A percentile compares a stretch with the other conserved stretches of the same genome.
These are phyloP conservation scores for Cryptococcus sp. DNA, from an alignment of 1,284 basidiomycete genomes.

Conservation along the genomic window DNA sequence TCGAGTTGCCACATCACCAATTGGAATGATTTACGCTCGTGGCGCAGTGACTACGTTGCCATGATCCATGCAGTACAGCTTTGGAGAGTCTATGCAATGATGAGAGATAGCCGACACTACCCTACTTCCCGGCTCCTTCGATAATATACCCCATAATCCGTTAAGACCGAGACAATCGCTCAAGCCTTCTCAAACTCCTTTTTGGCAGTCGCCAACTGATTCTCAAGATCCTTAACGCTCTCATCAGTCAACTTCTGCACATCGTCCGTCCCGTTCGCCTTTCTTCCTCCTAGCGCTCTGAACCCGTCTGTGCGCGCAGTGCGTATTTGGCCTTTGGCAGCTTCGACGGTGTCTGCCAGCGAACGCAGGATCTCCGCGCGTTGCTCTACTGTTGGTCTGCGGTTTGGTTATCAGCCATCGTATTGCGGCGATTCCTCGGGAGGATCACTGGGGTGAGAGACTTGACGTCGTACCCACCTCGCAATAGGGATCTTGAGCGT, in stretches of 20 bases:
- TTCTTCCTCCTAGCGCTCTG: constrained; percentile 45
- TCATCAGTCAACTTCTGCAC: constrained; percentile 48
- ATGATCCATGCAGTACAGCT: too few species aligned
- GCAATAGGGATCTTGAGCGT: constrained; percentile 47
- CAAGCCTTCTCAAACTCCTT: constrained; percentile 53
- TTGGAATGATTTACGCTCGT: too few species aligned
- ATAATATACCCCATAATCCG: too few species aligned
- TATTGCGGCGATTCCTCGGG: neutral
- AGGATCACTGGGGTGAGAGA: neutral
- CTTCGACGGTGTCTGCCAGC: constrained; percentile 41
- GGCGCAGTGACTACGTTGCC: too few species aligned
- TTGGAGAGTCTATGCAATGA: too few species aligned
- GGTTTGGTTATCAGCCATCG: neutral
- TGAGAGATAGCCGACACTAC: too few species aligned
- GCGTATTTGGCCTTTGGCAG: constrained; percentile 49
- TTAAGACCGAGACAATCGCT: neutral
- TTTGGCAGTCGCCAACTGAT: constrained; percentile 41
- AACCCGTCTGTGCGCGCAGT: constrained; percentile 46
- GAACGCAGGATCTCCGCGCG: constrained; percentile 41
- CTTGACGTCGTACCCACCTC: too few species aligned
- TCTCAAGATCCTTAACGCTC: constrained; percentile 42
- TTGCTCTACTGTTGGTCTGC: constrained; percentile 45
- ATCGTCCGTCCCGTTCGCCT: constrained; percentile 40
- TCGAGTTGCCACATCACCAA: too few species aligned
- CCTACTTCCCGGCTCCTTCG: too few species aligned